These are phyloP conservation scores for Agaricus subrufescens DNA, from an alignment of 768 basidiomycete genomes.

Conservation along the genomic window DNA sequence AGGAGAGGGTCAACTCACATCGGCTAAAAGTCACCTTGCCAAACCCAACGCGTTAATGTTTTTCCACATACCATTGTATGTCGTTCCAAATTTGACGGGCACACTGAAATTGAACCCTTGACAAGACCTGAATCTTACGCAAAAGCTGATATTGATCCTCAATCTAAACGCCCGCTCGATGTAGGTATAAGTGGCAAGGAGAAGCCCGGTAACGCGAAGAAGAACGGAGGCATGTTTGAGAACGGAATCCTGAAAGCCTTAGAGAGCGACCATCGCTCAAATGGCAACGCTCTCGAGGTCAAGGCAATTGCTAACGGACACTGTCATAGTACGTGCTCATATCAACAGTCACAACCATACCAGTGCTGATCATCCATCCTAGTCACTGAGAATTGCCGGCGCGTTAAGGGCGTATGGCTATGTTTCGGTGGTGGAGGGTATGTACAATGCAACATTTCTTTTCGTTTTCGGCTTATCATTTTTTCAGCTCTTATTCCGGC, in stretches of 20 bases:
- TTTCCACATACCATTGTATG: conserved; percentile 94
- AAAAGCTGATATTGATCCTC: conserved; percentile 59
- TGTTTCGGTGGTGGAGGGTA: conserved; percentile 88
- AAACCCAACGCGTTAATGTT: conserved; percentile 97
- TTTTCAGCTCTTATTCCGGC: conserved; percentile 68
- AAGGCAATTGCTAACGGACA: conserved; percentile 92
- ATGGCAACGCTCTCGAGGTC: conserved; percentile 55
- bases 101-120: background rate
- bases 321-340: conserved; percentile 59
- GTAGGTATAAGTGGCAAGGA: conserved; percentile 65
- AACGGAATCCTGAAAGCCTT: conserved; percentile 69
- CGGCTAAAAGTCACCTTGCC: conserved; percentile 49
- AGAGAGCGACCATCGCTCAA: conserved; percentile 62
- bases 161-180: conserved; percentile 60
- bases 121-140: conserved; percentile 70
- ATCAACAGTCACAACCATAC: background rate
- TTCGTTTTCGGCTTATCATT: too few species aligned
- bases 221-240: conserved; percentile 79
- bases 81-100: conserved; percentile 8
- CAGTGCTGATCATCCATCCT: background rate
- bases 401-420: conserved; percentile 83
- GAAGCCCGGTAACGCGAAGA: conserved; percentile 54
- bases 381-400: conserved; percentile 88
- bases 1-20: conserved; percentile 48
- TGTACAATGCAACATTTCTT: conserved; percentile 17